Conservation (phyloP, 2,329 filamentous ascomycete species). For the Colletotrichum eleusines region DNA sequence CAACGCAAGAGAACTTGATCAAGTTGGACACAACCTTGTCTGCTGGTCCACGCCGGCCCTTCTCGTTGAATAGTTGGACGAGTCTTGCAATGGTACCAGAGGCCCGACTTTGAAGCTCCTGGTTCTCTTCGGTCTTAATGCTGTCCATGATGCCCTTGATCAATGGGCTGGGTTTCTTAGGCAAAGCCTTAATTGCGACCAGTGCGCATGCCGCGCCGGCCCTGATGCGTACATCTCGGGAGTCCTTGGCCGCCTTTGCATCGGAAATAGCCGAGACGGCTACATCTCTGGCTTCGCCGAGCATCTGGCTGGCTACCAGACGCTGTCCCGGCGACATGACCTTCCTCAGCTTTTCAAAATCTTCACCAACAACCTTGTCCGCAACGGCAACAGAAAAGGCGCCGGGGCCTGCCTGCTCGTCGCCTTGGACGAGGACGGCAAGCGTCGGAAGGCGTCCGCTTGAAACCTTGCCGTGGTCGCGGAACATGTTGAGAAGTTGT, state of each 20-base stretch:
- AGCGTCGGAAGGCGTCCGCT: slow-evolving; percentile 81
- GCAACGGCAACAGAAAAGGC: slow-evolving; percentile 91
- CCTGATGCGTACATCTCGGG: slow-evolving; percentile 86
- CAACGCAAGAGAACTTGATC: slow-evolving; percentile 97
- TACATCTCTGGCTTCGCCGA: slow-evolving; percentile 81
- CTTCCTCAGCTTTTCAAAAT: slow-evolving; percentile 91
- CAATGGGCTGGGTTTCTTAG: slow-evolving; percentile 91
- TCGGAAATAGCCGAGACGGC: slow-evolving; percentile 81
- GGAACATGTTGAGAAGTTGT: slow-evolving; percentile 89
- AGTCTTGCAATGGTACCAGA: slow-evolving; percentile 86
- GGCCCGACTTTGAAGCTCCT: slow-evolving; percentile 87
- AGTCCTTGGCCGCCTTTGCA: slow-evolving; percentile 81
- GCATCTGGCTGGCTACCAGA: slow-evolving; percentile 82
- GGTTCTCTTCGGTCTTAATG: slow-evolving; percentile 93
- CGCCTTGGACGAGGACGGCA: slow-evolving; percentile 93
- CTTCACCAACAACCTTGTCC: slow-evolving; percentile 85
- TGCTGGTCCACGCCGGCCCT: slow-evolving; percentile 84
- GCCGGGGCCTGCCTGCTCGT: slow-evolving; percentile 89
- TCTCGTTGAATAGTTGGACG: slow-evolving; percentile 86
- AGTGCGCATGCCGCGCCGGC: slow-evolving; percentile 89
- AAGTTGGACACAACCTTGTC: slow-evolving; percentile 97
- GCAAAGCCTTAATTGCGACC: slow-evolving; percentile 86
- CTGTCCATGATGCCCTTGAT: slow-evolving; percentile 99
- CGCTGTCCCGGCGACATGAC: slow-evolving; percentile 89
- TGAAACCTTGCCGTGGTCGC: slow-evolving; percentile 87